Conservation (phyloP, 1,139 yeast genomes). For the Magnusiomyces ingens region DNA sequence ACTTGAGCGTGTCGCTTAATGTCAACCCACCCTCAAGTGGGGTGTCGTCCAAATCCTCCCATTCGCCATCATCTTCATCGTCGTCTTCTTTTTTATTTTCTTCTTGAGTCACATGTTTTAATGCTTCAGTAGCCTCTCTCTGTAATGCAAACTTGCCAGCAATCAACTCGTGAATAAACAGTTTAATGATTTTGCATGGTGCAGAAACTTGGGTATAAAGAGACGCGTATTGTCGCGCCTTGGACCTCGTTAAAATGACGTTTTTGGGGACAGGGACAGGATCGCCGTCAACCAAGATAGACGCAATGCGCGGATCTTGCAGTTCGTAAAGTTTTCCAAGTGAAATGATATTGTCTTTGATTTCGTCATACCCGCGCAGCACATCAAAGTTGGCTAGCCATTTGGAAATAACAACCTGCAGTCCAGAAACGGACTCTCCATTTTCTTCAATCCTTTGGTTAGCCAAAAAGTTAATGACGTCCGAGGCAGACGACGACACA, state of each 20-base stretch:
- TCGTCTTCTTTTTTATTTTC: constrained; percentile 15
- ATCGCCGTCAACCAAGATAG: constrained; percentile 68
- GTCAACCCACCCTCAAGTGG: constrained; percentile 14
- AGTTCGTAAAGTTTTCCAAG: constrained; percentile 57
- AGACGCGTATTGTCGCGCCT: constrained; percentile 50
- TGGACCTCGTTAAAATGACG: constrained; percentile 74
- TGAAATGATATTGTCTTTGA: constrained; percentile 65
- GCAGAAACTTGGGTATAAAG: constrained; percentile 61
- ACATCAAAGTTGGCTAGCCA: constrained; percentile 84
- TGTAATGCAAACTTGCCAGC: constrained; percentile 29
- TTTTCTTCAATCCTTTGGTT: constrained; percentile 33
- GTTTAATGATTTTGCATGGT: constrained; percentile 62
- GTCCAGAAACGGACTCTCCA: constrained; percentile 30
- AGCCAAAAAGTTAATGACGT: constrained; percentile 54
- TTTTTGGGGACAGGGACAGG: constrained; percentile 55
- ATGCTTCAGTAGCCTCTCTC: constrained; percentile 36
- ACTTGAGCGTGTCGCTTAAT: constrained; percentile 20
- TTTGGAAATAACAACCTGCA: constrained; percentile 51
- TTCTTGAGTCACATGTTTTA: constrained; percentile 9
- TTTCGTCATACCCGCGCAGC: constrained; percentile 69
- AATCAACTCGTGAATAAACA: constrained; percentile 61
- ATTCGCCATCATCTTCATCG: constrained; percentile 43
- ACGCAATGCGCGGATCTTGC: constrained; percentile 47
- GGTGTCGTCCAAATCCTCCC: constrained; percentile 58
- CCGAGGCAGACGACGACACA: constrained; percentile 52